phyloP scores from a whole-genome alignment of 495 filamentous ascomycete genomes.

The Poronia punctata region DNA sequence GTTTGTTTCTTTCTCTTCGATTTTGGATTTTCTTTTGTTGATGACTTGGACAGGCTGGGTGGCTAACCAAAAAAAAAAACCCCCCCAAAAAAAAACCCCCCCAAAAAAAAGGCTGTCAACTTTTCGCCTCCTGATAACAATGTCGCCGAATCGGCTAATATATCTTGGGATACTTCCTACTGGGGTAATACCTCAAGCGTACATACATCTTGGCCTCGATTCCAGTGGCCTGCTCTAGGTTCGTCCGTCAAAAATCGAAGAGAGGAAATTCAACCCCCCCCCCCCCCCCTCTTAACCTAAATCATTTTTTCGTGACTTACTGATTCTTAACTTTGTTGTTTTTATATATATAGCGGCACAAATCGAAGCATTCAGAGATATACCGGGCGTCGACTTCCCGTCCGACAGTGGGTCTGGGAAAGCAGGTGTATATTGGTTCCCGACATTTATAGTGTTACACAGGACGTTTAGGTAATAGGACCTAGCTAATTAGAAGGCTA shows the following conservation, averaged over 20 bases:
- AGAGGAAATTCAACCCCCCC: too few relatives aligned
- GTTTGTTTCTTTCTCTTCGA: background rate
- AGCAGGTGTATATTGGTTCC: constrained; percentile 38
- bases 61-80: too few relatives aligned
- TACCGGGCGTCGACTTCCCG: constrained; percentile 34
- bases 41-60: constrained; percentile 1
- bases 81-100: background rate
- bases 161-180: constrained; percentile 33
- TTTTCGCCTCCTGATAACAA: constrained; percentile 31
- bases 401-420: constrained; percentile 34
- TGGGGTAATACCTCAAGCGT: constrained; percentile 38
- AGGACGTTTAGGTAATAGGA: too few relatives aligned
- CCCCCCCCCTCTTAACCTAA: background rate
- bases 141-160: constrained; percentile 29
- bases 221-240: constrained; percentile 32
- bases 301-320: constrained; percentile 1
- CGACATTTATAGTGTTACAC: too few relatives aligned
- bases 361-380: constrained; percentile 31
- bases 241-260: background rate
- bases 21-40: background rate
- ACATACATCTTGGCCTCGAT: constrained; percentile 36
- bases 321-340: background rate
- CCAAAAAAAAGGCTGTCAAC: constrained; percentile 24
- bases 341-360: constrained; percentile 10
- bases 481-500: too few relatives aligned